Evolutionary conservation across 106 monocot genomes (phyloP), one percentile per base, ranked within the genome.

Genomic region (Triglochin maritima): DNA sequence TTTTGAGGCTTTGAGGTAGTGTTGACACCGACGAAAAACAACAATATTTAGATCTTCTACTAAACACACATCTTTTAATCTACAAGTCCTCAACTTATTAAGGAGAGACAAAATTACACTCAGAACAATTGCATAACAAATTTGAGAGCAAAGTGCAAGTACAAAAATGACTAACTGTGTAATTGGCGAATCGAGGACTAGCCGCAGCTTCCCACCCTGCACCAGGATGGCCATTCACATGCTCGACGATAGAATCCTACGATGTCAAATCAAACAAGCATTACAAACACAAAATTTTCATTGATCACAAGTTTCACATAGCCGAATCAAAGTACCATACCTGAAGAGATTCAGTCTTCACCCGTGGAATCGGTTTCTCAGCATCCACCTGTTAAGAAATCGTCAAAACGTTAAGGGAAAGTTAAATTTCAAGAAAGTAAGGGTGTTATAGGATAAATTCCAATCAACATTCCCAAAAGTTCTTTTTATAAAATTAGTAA

Each of bases 181-280:
- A 64, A 49, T 64, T 64, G 48, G 46, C 64, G 6, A 64, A 17
- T 5, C 64, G 64, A 49, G 64, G 64, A 49, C 8, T 64, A 47
- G 49, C 64, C 14, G 16, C 64, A 45, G 64, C 64, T 49, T 64
- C 49, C 64, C 64, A 64, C 8, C 64, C 64, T 7, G 64, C 64
- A 17, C 7, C 41, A 17, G 64, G 64, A 10, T 64, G 15, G 47
- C 64, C 17, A 13, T 64, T 64, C 43, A 64, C 64, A 6, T 48
- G 48, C 47, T n/a, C 4, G 10, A 64, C 64, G 14, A 64, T 64
- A 46, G 47, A 47, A 49, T 64, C 64, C 64, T 64, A 14, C 64
- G 16, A 47, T 14, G 15, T 1, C 9, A 46, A n/a, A 64, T 12
- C 9, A 1, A 5, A 6, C 13, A 64, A 64, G 49, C 4, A n/a